A percentile compares a stretch with the other conserved stretches of the same genome.
Conservation (phyloP, 257 asterid species). For the Marsdenia floribunda region DNA sequence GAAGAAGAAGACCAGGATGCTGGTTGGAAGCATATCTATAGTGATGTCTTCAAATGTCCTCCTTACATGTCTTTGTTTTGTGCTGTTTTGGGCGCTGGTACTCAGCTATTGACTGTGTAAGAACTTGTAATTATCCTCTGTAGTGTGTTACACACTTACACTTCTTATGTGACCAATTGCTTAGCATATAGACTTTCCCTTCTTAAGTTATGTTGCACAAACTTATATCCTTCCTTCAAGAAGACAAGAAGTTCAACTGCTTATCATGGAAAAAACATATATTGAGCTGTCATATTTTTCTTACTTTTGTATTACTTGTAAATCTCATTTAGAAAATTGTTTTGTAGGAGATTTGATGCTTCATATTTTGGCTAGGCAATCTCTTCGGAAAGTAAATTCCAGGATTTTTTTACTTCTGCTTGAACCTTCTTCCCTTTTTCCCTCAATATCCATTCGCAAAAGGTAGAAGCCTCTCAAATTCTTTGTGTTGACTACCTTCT, state of each 20-base stretch:
- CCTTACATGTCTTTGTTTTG: slow-evolving; percentile 51
- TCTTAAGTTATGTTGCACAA: background rate
- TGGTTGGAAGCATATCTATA: slow-evolving; percentile 72
- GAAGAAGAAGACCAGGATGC: slow-evolving; percentile 85
- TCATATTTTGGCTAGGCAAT: background rate
- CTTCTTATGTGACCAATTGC: background rate
- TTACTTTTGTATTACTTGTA: background rate
- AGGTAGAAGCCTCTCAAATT: background rate
- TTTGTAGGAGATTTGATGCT: background rate
- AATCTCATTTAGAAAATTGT: background rate
- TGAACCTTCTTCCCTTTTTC: background rate
- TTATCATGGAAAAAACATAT: background rate
- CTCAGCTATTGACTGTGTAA: slow-evolving; percentile 68
- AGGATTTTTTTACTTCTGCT: background rate
- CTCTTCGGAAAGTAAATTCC: background rate
- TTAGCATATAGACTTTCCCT: background rate
- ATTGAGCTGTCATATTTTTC: background rate
- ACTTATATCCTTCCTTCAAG: background rate
- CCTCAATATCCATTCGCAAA: background rate
- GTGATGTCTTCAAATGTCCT: slow-evolving; percentile 69
- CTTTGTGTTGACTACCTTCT: background rate
- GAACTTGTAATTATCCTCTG: background rate
- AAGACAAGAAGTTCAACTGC: background rate
- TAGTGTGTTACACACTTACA: background rate
- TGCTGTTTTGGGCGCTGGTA: slow-evolving; percentile 76